Base-by-base conservation (phyloP, 1,139 yeast genomes). In the Saccharomycopsis hybrid region DNA sequence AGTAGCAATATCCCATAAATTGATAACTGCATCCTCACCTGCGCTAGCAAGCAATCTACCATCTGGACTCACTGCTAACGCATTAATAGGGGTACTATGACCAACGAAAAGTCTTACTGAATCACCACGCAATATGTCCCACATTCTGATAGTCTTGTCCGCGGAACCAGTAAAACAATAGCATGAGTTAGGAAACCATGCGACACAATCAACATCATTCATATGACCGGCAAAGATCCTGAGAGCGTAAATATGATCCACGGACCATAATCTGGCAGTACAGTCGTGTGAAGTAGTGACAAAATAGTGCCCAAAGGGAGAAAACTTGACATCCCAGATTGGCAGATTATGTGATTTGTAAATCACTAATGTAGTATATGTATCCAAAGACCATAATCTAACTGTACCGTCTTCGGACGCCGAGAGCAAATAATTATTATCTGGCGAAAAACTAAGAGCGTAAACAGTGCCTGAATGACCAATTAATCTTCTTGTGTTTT, bases 241-340 rank as follows among this genome's bases (percentile, higher is more conserved):
- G 58, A 94, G 73, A 35, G 98, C 97, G 64, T 92, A 90, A 44
- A 94, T 90, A 66, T 94, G 99, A 65, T 94, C 98, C 55, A 96
- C 89, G 38, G 96, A 90, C 99, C 99, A 94, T 54, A 94, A 72
- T 56, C 97, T 74, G 0, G 97, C 98, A 0, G 98, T 94, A 65
- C 90, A 97, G 63, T 94, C 99, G 62, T 90, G 97, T 3, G 97
- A 88, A 0, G 95, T 97, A 0, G 97, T 89, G 9, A 95, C 97
- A 67, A 94, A 94, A 69, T 94, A 94, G 67, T 92, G 97, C 2
- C 98, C 98, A 61, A 86, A 71, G 1, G 98, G 98, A 3, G 96
- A 83, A 62, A 89, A 92, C 59, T 85, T 78, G 4, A 92, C 97
- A 63, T 94, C 98, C 98, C 98, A 94, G 30, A 94, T 85, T 1